phyloP scores from a whole-genome alignment of 163 green algal species.

The Scenedesmus sp. region DNA sequence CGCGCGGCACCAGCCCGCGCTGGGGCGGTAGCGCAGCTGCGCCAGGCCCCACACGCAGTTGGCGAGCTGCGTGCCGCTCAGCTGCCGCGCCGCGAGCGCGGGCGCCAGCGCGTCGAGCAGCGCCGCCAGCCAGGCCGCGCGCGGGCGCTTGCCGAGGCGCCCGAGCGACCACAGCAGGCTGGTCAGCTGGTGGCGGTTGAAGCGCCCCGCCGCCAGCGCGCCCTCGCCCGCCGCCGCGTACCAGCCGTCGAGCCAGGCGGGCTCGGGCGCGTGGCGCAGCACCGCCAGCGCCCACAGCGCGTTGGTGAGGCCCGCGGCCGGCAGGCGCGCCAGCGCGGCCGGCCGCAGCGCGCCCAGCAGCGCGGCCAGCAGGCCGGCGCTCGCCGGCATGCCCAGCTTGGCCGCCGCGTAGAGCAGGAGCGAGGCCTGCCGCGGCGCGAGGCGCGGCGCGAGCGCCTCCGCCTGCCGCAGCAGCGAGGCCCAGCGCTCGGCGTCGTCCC shows the following conservation, averaged over 20 bases:
- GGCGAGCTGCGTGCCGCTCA: slow-evolving; percentile 5
- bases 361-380: background rate
- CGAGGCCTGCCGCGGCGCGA: slow-evolving; percentile 22
- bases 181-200: slow-evolving; percentile 38
- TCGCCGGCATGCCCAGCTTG: background rate
- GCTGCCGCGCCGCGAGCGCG: background rate
- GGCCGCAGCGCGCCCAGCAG: slow-evolving; percentile 12
- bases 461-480: slow-evolving; percentile 11
- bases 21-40: slow-evolving; percentile 20
- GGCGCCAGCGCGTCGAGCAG: slow-evolving; percentile 18
- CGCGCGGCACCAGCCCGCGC: background rate
- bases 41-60: slow-evolving; percentile 26
- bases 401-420: slow-evolving; percentile 23
- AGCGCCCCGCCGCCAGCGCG: background rate
- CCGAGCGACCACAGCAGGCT: slow-evolving; percentile 26
- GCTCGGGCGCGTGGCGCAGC: background rate
- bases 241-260: background rate
- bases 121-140: slow-evolving; percentile 5
- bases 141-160: slow-evolving; percentile 3
- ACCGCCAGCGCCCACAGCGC: slow-evolving; percentile 18
- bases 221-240: background rate
- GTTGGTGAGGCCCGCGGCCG: slow-evolving; percentile 11
- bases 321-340: slow-evolving; percentile 19
- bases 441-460: background rate
- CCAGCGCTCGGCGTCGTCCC: background rate